Evolutionary conservation across 2,329 filamentous ascomycete genomes (phyloP).

Genomic region (Pseudocercospora cruenta): DNA sequence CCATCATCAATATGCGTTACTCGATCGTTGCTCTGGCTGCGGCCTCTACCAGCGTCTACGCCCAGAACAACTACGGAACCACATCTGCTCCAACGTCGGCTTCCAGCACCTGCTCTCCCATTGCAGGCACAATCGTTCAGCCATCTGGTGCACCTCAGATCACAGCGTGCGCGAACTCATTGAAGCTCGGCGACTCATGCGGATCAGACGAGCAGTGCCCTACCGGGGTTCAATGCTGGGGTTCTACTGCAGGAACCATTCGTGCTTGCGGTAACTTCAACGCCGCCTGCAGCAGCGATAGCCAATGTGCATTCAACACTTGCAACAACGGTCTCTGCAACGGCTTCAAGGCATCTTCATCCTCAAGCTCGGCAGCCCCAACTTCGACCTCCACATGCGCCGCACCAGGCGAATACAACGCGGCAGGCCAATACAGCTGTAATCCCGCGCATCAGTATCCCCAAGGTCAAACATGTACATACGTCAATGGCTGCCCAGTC

Average conservation of each 20-base stretch:
- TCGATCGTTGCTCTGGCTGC: slow-evolving; percentile 18
- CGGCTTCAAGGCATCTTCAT: slow-evolving; percentile 23
- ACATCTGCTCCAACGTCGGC: slow-evolving; percentile 8
- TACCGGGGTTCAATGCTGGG: slow-evolving; percentile 28
- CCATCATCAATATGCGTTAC: slow-evolving; percentile 23
- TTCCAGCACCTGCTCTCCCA: slow-evolving; percentile 4
- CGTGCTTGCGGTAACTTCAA: slow-evolving; percentile 33
- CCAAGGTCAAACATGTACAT: slow-evolving; percentile 10
- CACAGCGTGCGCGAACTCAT: slow-evolving; percentile 26
- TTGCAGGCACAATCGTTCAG: slow-evolving; percentile 22
- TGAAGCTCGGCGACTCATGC: slow-evolving; percentile 29
- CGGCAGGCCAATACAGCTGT: slow-evolving; percentile 12
- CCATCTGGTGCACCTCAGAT: slow-evolving; percentile 21
- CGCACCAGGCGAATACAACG: slow-evolving; percentile 9
- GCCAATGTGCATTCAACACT: slow-evolving; percentile 33
- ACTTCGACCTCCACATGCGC: slow-evolving; percentile 6
- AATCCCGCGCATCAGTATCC: slow-evolving; percentile 17
- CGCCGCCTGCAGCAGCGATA: slow-evolving; percentile 26
- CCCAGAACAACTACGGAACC: slow-evolving; percentile 1
- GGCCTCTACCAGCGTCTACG: slow-evolving; percentile 16
- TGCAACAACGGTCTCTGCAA: slow-evolving; percentile 34
- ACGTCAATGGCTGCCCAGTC: slow-evolving; percentile 10
- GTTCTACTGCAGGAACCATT: slow-evolving; percentile 21
- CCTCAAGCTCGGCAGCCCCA: slow-evolving; percentile 9
- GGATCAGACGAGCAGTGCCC: slow-evolving; percentile 25